Evolutionary conservation across 306 rosid genomes (phyloP).

Genomic region (Styphnolobium japonicum): DNA sequence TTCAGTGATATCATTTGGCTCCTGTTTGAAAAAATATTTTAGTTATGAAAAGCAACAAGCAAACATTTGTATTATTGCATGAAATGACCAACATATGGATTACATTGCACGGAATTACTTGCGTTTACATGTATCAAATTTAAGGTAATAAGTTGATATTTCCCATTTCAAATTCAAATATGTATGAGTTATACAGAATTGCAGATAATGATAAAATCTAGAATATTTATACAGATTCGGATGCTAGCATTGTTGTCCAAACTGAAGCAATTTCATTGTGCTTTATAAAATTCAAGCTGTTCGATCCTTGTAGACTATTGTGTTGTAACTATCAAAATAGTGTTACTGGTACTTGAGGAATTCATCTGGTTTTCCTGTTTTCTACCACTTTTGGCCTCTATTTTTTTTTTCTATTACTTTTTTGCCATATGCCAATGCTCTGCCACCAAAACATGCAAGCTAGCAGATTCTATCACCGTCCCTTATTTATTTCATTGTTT

Average conservation of each 20-base stretch:
- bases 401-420: background rate
- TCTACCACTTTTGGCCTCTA: background rate
- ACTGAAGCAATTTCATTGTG: background rate
- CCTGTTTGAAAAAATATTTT: background rate
- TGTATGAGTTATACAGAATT: background rate
- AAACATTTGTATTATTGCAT: background rate
- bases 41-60: background rate
- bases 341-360: background rate
- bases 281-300: background rate
- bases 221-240: background rate
- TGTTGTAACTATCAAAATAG: background rate
- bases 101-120: background rate
- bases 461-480: constrained; percentile 12
- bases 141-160: background rate
- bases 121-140: background rate
- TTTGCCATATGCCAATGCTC: background rate
- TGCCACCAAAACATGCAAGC: constrained; percentile 13
- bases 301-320: background rate
- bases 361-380: background rate
- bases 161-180: background rate
- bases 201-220: background rate
- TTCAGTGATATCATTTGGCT: background rate
- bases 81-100: background rate
- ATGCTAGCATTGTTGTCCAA: background rate
- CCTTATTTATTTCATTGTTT: constrained; percentile 41